Percentiles rank a stretch among this genome's conserved stretches.
These are phyloP conservation scores for Camelina laxa DNA, from an alignment of 345 rosid genomes.

Conservation along the genomic window DNA sequence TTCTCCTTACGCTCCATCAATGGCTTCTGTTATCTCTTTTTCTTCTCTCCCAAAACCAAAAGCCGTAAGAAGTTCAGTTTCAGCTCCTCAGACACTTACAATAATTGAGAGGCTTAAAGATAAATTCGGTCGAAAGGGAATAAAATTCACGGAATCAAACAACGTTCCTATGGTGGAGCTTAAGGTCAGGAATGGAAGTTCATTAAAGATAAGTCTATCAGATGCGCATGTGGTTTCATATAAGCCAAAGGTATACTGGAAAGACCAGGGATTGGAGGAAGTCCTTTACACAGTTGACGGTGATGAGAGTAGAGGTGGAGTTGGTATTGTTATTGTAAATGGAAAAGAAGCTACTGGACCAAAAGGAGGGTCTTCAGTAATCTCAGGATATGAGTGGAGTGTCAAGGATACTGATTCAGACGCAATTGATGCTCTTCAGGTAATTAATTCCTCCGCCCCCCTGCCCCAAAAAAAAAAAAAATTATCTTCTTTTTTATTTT, in stretches of 20 bases:
- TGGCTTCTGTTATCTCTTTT: constrained; percentile 77
- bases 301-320: constrained; percentile 57
- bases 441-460: constrained; percentile 39
- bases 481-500: too few relatives aligned
- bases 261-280: constrained; percentile 82
- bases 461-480: neutral
- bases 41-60: constrained; percentile 60
- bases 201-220: constrained; percentile 62
- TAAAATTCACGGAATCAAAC: constrained; percentile 69
- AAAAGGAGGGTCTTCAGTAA: constrained; percentile 46
- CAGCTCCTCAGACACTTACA: constrained; percentile 37
- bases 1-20: constrained; percentile 35
- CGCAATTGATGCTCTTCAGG: constrained; percentile 92
- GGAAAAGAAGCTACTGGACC: constrained; percentile 48
- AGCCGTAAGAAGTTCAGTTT: constrained; percentile 40
- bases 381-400: constrained; percentile 64
- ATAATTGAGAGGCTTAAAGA: constrained; percentile 56
- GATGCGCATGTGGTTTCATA: constrained; percentile 82
- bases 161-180: constrained; percentile 56
- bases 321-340: constrained; percentile 67
- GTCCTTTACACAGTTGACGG: constrained; percentile 67
- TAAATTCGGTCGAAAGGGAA: constrained; percentile 74
- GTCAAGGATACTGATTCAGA: constrained; percentile 83
- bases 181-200: constrained; percentile 82
- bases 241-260: constrained; percentile 84